phyloP scores from a whole-genome alignment of 2,329 filamentous ascomycete species.

The Colletotrichum sp. region DNA sequence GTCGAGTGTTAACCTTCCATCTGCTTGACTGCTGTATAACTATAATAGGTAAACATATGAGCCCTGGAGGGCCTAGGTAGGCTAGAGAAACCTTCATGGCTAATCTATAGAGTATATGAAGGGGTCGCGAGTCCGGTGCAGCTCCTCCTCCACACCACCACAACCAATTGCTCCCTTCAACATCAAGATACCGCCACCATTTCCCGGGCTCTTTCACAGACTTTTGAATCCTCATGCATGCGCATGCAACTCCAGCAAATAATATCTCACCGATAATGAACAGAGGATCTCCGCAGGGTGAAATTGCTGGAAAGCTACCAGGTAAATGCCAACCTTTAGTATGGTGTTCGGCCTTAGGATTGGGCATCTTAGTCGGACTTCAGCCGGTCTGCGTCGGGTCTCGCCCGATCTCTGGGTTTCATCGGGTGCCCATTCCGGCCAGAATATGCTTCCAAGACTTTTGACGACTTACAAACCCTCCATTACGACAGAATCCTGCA shows the following conservation, averaged over 20 bases:
- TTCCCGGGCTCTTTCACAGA: neutral
- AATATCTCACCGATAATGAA: neutral
- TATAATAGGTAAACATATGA: too few species aligned
- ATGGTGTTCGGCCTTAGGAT: neutral
- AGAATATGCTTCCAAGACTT: neutral
- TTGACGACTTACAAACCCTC: slow-evolving; percentile 7
- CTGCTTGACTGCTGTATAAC: too few species aligned
- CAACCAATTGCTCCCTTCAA: too few species aligned
- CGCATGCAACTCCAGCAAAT: neutral
- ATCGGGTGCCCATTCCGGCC: neutral
- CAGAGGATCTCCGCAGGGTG: neutral
- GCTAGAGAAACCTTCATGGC: too few species aligned
- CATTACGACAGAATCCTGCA: neutral
- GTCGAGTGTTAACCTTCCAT: neutral
- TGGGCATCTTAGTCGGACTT: neutral
- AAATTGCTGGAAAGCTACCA: neutral
- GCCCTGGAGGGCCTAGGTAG: too few species aligned
- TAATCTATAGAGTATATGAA: too few species aligned
- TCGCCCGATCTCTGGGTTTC: neutral
- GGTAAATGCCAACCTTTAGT: neutral
- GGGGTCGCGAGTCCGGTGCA: too few species aligned
- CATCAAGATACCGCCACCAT: too few species aligned
- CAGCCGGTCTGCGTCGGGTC: neutral
- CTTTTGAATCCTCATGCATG: neutral
- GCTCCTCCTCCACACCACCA: too few species aligned